Evolutionary conservation across 2,329 filamentous ascomycete species (phyloP).

Genomic region (Diaporthe citri): DNA sequence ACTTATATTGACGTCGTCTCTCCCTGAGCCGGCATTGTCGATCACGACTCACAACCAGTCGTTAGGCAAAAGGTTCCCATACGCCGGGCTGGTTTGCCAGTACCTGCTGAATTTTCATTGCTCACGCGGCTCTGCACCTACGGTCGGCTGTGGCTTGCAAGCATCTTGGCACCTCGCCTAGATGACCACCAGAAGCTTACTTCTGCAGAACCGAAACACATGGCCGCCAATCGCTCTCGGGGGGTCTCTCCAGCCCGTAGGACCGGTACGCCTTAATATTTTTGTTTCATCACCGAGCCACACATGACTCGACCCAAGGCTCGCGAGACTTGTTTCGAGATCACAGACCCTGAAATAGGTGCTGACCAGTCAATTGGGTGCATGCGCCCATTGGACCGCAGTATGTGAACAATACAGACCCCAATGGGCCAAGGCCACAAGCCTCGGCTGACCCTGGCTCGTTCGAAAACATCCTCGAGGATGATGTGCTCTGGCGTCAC

Average conservation of each 20-base stretch:
- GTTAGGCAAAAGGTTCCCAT: neutral
- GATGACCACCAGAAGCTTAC: constrained; percentile 1
- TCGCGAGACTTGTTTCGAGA: neutral
- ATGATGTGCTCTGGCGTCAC: constrained; percentile 31
- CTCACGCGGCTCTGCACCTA: constrained; percentile 20
- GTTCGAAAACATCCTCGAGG: constrained; percentile 18
- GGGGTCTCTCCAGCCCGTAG: neutral
- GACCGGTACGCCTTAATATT: neutral
- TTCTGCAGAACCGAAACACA: constrained; percentile 15
- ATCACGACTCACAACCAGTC: constrained; percentile 18
- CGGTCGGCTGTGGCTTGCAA: constrained; percentile 5
- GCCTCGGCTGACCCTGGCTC: constrained; percentile 1
- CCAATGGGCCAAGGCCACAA: constrained; percentile 9
- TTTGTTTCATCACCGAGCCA: constrained; percentile 18
- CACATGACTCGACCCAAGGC: constrained; percentile 5
- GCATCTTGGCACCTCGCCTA: constrained; percentile 2
- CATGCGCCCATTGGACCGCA: neutral
- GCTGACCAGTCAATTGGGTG: constrained; percentile 1
- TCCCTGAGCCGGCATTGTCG: constrained; percentile 13
- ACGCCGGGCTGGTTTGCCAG: constrained; percentile 7
- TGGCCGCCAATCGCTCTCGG: neutral
- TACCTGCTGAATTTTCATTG: constrained; percentile 12
- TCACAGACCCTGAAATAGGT: neutral
- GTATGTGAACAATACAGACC: neutral
- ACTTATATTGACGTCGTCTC: constrained; percentile 29